phyloP scores from a whole-genome alignment of 208 protist genomes.

The Lotmaria passim region DNA sequence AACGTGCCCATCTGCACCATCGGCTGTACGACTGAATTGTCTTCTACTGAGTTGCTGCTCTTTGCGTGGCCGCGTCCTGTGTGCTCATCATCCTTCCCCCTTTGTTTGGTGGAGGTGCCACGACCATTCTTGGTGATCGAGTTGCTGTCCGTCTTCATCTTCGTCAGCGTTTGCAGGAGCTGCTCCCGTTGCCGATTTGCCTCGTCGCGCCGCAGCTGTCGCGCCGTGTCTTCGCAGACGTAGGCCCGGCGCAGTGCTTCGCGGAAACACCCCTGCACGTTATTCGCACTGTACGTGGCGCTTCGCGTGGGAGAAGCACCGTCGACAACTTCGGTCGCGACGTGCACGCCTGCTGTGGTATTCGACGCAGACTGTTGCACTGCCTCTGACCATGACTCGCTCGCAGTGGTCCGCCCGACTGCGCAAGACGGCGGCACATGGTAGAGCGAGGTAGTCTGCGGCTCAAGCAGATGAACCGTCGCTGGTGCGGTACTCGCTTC shows the following conservation, averaged over 20 bases:
- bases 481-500: neutral
- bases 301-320: neutral
- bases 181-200: constrained; percentile 13
- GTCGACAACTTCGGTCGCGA: no score
- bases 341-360: no score
- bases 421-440: constrained; percentile 1
- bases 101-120: neutral
- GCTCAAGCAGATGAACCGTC: neutral
- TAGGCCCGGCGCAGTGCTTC: constrained; percentile 30
- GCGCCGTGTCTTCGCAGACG: constrained; percentile 26
- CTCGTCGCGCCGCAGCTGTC: constrained; percentile 13
- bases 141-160: constrained; percentile 4
- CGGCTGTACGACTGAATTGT: no score
- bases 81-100: neutral
- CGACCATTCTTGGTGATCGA: no score
- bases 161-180: constrained; percentile 8
- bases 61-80: neutral
- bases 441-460: constrained; percentile 28
- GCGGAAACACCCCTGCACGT: constrained; percentile 15
- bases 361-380: no score
- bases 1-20: neutral
- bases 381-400: neutral
- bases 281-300: neutral
- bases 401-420: neutral
- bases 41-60: no score